These are phyloP conservation scores for Rubia tinctorum DNA, from an alignment of 305 asterid genomes.

Conservation along the genomic window DNA sequence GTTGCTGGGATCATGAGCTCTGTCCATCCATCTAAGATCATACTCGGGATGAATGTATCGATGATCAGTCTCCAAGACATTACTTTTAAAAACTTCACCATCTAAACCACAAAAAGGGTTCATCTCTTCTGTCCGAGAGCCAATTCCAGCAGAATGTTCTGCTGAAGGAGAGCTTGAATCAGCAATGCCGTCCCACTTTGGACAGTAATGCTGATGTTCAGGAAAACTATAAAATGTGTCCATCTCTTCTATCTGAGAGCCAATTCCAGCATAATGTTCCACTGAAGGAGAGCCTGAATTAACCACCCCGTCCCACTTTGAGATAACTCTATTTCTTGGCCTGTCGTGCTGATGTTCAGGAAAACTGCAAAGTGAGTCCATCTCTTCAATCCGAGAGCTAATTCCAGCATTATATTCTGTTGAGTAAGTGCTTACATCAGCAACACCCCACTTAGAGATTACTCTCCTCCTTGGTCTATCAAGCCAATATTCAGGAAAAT, in stretches of 20 bases:
- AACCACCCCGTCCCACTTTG: slow-evolving; percentile 5
- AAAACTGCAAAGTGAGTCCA: slow-evolving; percentile 24
- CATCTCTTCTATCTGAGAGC: slow-evolving; percentile 25
- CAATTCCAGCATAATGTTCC: slow-evolving; percentile 23
- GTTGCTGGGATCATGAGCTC: slow-evolving; percentile 28
- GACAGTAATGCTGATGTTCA: too few relatives aligned
- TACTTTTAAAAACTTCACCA: slow-evolving; percentile 20
- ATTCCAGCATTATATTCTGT: slow-evolving; percentile 24
- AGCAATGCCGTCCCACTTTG: slow-evolving; percentile 2
- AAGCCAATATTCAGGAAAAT: slow-evolving; percentile 25
- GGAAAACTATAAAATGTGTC: slow-evolving; percentile 23
- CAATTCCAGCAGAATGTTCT: slow-evolving; percentile 24
- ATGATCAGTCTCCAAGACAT: slow-evolving; percentile 27
- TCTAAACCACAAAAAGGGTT: slow-evolving; percentile 26
- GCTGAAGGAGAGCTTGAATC: slow-evolving; percentile 16
- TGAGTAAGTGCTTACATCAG: slow-evolving; percentile 13
- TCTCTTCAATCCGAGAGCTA: slow-evolving; percentile 25
- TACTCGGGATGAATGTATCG: slow-evolving; percentile 25
- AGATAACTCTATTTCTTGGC: not conserved
- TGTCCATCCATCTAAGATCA: slow-evolving; percentile 33
- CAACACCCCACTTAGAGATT: slow-evolving; percentile 22
- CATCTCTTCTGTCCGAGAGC: slow-evolving; percentile 24
- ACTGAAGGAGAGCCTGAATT: slow-evolving; percentile 15
- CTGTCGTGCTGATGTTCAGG: not conserved
- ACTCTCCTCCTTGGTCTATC: slow-evolving; percentile 32